Evolutionary conservation across 225 moss, liverwort and hornwort species (phyloP), one percentile per base, ranked within the genome.

Genomic region (Marchantia paleacea): DNA sequence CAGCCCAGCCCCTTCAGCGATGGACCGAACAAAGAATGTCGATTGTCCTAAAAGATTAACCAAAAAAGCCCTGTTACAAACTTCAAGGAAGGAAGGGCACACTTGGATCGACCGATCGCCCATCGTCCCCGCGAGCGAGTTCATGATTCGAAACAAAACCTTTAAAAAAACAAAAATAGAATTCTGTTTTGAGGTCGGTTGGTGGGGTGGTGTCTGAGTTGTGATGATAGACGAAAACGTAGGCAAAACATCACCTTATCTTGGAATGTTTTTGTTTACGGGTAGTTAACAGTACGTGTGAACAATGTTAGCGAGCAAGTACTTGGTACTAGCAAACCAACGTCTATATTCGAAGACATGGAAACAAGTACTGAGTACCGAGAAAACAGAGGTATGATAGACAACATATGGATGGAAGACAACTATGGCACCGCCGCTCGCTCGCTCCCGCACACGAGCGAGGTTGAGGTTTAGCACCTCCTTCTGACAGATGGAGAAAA

Each of bases 241-340:
- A 24, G 25, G 66, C 66, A 66, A 11, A 29, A 28, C 66, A 66
- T 66, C 66, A 66, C 26, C 66, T 66, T 66, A 26, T 66, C 66
- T 66, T 10, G 25, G 69, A 69, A 69, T 69, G 69, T 69, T 69
- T 69, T 47, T 69, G 13, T 30, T 69, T 69, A 30, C 14, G 31
- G 69, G 69, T 69, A 67, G 10, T 67, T 26, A 29, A 67, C 29
- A 29, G 67, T 67, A 67, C 28, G 26, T 67, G 7, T 30, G 69
- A 47, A 69, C 31, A 69, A 69, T 26, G 64, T 30, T 39, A 39
- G 39, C 2, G 39, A 69, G 39, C 15, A 39, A 26, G 69, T 69
- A 69, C 69, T 69, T 13, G 16, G 69, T 69, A 69, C 69, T 13
- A 15, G 14, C 4, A 6, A n/a, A n/a, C 39, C 39, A 39, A 39